Base-by-base conservation (phyloP, 2,329 filamentous ascomycete genomes). In the Neonectria hederae region DNA sequence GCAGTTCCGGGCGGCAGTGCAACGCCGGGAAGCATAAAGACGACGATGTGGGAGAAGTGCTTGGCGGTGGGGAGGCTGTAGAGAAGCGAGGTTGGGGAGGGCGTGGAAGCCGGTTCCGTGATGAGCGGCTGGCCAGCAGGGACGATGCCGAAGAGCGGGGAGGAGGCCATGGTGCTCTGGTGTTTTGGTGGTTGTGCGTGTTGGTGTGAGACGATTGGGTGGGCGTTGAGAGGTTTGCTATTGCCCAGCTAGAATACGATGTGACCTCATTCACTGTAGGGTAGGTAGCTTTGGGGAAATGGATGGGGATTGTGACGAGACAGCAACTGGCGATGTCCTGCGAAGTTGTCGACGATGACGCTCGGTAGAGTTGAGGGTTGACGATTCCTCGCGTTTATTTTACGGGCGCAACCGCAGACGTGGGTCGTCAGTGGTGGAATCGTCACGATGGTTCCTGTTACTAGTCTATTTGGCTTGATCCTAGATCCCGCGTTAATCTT, bases 11-110 rank as follows among this genome's bases (percentile, higher is more conserved):
- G 83, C 0, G 94, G 94, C 0, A 99, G 84, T 10, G 85, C 79
- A 10, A 91, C 84, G 46, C 90, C 91, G 0, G 96, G 97, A 1
- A 97, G 87, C 38, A 97, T 84, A 81, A 98, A 97, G 62, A 98
- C 89, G 73, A 94, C 91, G 59, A 98, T 87, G 77, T 98, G 94
- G 17, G 91, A 89, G 77, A 96, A 93, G 55, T 88, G 72, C 46
- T 82, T 82, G 59, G 71, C 65, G n/a, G 79, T 70, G 13, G 81
- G 78, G 2, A 87, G 80, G 54, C 80, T 79, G 78, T 86, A 90
- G 61, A 89, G 81, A 70, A 88, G 84, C n/a, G 84, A 86, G 2
- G 83, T 85, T 54, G 81, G 80, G 0, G 84, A 83, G 0, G 84
- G 87, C 14, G 81, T 77, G n/a, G 83, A 83, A 30, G 84, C 81